Base-by-base conservation (phyloP, 2,329 filamentous ascomycete genomes). In the Alternaria hordeiaustralica region DNA sequence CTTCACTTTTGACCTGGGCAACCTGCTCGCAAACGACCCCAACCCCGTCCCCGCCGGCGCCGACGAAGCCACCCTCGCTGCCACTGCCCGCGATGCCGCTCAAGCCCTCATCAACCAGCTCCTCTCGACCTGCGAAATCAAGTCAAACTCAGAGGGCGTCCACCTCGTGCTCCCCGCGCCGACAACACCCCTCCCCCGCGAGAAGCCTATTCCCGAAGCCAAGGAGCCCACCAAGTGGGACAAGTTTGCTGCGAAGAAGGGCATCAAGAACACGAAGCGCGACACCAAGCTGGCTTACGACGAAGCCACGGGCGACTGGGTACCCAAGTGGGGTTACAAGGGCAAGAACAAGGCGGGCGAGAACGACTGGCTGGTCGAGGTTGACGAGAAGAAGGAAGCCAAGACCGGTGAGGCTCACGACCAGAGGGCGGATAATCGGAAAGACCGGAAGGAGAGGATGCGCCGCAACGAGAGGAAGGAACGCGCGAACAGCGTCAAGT, bases 81-180 rank as follows among this genome's bases (percentile, higher is more conserved):
- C 87, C 44, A 88, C 90, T 21, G 94, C 96, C 59, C 92, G 94
- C 75, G 93, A 97, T 81, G 94, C 93, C 81, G 93, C 94, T 12
- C 96, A 99, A 83, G 90, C 89, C 28, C 89, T 99, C 63, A 89
- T 99, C 80, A 97, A 97, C 86, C 94, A 98, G 82, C 90, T 99
- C 64, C 89, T 99, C 43, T 93, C 90, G 15, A 95, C 93, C 49
- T 96, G 94, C 83, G 87, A 92, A 25, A 90, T 97, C 73, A 87
- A 86, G 63, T 90, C 91, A 49, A 90, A 89, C 49, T 74, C 83
- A 1, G 84, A 87, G 59, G 88, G 94, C 71, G 92, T 98, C 2
- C 88, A 95, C 54, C 88, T 98, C 58, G 85, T 87, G 15, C 90
- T 99, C 0, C 96, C 96, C 0, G 80, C 87, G 0, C 85, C 89